Conservation (phyloP, 2,329 filamentous ascomycete genomes). For the Alternaria hordeiaustralica region DNA sequence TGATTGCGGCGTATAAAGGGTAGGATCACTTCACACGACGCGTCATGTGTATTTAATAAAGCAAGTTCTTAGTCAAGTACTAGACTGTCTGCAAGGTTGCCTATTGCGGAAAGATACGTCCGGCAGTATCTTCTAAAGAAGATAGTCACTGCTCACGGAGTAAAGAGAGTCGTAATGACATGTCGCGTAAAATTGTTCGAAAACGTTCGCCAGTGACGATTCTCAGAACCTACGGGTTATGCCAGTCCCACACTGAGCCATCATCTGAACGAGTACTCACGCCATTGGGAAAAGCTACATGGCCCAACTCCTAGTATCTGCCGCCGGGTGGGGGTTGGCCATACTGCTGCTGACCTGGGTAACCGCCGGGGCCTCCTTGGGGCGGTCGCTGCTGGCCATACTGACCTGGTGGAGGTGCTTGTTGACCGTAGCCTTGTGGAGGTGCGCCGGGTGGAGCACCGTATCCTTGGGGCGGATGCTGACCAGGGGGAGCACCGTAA, state of each 20-base stretch:
- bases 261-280: background rate
- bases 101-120: background rate
- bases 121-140: background rate
- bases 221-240: background rate
- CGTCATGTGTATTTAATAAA: background rate
- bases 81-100: background rate
- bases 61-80: background rate
- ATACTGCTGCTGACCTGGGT: slow-evolving; percentile 32
- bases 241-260: background rate
- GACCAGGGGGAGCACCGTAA: slow-evolving; percentile 20
- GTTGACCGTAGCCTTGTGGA: slow-evolving; percentile 21
- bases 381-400: slow-evolving; percentile 29
- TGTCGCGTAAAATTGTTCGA: background rate
- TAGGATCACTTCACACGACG: background rate
- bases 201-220: background rate
- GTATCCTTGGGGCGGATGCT: slow-evolving; percentile 23
- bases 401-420: slow-evolving; percentile 19
- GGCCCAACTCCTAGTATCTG: slow-evolving; percentile 16
- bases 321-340: slow-evolving; percentile 27
- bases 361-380: slow-evolving; percentile 28
- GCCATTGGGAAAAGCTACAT: background rate
- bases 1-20: background rate
- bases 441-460: slow-evolving; percentile 28
- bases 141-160: background rate
- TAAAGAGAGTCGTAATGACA: background rate